Conservation (phyloP, 2,329 filamentous ascomycete species). For the Talaromyces pinophilus region DNA sequence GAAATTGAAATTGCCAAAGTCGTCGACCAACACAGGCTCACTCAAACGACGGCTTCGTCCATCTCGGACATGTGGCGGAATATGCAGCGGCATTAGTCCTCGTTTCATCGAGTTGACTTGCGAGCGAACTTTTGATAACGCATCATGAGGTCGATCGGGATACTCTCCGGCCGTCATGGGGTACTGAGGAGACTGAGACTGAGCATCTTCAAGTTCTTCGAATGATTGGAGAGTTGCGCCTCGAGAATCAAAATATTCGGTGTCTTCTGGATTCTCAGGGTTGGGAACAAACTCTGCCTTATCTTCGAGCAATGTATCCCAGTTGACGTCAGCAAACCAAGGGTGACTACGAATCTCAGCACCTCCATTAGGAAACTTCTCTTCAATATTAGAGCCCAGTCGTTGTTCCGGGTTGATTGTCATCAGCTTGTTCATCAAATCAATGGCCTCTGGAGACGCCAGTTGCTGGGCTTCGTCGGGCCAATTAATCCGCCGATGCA, state of each 20-base stretch:
- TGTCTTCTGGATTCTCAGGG: constrained; percentile 92
- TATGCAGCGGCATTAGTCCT: constrained; percentile 90
- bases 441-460: constrained; percentile 83
- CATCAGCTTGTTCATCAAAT: constrained; percentile 89
- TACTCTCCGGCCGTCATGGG: constrained; percentile 73
- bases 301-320: constrained; percentile 89
- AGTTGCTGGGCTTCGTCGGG: constrained; percentile 78
- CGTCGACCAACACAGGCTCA: constrained; percentile 83
- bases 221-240: constrained; percentile 92
- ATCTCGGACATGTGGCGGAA: constrained; percentile 93
- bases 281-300: constrained; percentile 94
- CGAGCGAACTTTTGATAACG: constrained; percentile 81
- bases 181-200: constrained; percentile 71
- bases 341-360: constrained; percentile 86
- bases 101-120: constrained; percentile 88
- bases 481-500: constrained; percentile 88
- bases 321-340: constrained; percentile 86
- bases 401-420: constrained; percentile 79
- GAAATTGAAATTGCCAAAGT: constrained; percentile 95
- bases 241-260: constrained; percentile 92
- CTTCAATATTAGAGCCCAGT: constrained; percentile 80
- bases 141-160: constrained; percentile 88
- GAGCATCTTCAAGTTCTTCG: constrained; percentile 90
- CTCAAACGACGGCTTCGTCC: constrained; percentile 83
- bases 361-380: constrained; percentile 79